These are phyloP conservation scores for Athelia psychrophila DNA, from an alignment of 1,284 basidiomycete genomes.

Conservation along the genomic window DNA sequence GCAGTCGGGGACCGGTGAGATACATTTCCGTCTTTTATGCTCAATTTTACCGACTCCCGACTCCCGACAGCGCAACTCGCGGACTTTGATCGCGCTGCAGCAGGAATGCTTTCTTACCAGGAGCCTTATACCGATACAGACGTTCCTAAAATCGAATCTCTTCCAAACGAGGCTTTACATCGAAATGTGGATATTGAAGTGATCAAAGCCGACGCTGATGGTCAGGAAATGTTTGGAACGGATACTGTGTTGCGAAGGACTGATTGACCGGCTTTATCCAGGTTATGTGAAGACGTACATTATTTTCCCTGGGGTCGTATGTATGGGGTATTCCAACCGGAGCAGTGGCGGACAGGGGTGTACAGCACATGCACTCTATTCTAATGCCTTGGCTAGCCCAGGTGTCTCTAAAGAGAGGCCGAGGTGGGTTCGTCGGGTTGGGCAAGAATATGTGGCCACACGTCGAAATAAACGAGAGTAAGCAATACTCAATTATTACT, in stretches of 20 bases:
- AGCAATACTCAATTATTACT: constrained; percentile 2
- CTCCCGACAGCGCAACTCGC: neutral
- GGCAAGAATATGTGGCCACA: constrained; percentile 28
- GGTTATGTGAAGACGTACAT: constrained; percentile 26
- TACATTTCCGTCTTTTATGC: constrained; percentile 23
- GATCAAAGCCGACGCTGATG: constrained; percentile 36
- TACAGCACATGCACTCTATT: constrained; percentile 24
- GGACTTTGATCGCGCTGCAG: constrained; percentile 11
- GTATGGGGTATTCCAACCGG: constrained; percentile 26
- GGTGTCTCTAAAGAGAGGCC: constrained; percentile 25
- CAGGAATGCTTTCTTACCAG: constrained; percentile 31
- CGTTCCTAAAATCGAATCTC: constrained; percentile 33
- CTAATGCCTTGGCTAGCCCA: constrained; percentile 24
- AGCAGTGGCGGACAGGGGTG: constrained; percentile 23
- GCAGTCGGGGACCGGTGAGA: constrained; percentile 33
- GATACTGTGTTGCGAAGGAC: neutral
- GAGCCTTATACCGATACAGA: constrained; percentile 40
- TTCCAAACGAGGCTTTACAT: constrained; percentile 34
- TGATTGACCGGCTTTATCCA: constrained; percentile 5
- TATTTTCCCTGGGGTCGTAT: constrained; percentile 26
- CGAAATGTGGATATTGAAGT: constrained; percentile 39
- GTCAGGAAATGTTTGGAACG: constrained; percentile 18
- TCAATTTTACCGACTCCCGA: constrained; percentile 6
- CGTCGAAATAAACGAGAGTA: constrained; percentile 32
- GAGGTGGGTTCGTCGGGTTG: constrained; percentile 25